Conservation (phyloP, 2,329 filamentous ascomycete genomes). For the Immersiporthe knoxdaviesiana region DNA sequence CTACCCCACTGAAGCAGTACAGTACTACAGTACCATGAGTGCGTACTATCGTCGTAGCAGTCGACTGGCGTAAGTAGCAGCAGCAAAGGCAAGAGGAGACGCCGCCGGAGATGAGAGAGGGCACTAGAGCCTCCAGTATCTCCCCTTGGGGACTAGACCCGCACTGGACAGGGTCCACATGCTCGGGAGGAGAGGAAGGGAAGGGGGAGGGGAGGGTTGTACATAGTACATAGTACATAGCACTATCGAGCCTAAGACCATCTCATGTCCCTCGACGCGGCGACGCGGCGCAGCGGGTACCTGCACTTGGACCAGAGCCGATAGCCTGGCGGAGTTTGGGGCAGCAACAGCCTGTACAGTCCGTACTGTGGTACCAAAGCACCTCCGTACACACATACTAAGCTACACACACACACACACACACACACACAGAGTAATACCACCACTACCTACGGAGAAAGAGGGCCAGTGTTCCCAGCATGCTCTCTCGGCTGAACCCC, state of each 20-base stretch:
- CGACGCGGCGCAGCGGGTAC: conserved; percentile 3
- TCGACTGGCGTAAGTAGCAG: too few relatives aligned
- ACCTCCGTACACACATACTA: too few relatives aligned
- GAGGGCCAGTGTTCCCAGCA: neutral
- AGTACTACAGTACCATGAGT: neutral
- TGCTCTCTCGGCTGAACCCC: neutral
- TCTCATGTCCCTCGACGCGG: conserved; percentile 3
- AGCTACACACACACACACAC: too few relatives aligned
- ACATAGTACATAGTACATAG: too few relatives aligned
- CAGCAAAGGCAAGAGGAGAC: conserved; percentile 4
- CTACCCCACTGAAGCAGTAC: neutral
- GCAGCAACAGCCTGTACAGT: too few relatives aligned
- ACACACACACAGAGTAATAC: neutral
- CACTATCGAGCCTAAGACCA: neutral
- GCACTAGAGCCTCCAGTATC: conserved; percentile 11
- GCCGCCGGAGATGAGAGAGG: conserved; percentile 12
- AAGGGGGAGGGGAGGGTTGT: neutral
- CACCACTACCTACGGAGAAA: neutral
- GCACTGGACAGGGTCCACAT: neutral
- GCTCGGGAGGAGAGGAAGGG: neutral
- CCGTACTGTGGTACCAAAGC: neutral
- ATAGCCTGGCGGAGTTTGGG: neutral
- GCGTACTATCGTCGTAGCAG: too few relatives aligned
- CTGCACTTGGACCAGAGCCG: conserved; percentile 3
- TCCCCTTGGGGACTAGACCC: neutral